A percentile compares a stretch with the other conserved stretches of the same genome.
These are phyloP conservation scores for Aspergillus thermomutatus DNA, from an alignment of 2,329 filamentous ascomycete species.

Conservation along the genomic window DNA sequence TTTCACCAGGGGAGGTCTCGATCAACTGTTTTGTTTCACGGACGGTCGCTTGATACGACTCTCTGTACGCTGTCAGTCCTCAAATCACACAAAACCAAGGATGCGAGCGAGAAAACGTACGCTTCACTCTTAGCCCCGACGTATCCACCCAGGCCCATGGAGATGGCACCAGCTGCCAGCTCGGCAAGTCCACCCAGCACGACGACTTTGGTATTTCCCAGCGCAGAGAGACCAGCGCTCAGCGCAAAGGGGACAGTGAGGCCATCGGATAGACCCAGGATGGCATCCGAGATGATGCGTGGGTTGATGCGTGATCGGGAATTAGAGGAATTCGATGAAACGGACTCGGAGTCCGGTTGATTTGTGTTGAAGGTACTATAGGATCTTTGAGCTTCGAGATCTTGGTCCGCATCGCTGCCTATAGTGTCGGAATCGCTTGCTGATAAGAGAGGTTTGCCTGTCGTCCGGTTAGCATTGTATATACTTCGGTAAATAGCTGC, in stretches of 20 bases:
- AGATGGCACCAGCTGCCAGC: slow-evolving; percentile 70
- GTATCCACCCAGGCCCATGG: slow-evolving; percentile 75
- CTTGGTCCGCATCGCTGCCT: slow-evolving; percentile 21
- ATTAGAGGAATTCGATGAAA: slow-evolving; percentile 19
- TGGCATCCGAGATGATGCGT: slow-evolving; percentile 56
- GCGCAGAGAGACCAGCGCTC: slow-evolving; percentile 63
- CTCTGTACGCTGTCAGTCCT: slow-evolving; percentile 21
- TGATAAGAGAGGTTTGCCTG: slow-evolving; percentile 33
- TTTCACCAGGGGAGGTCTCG: slow-evolving; percentile 34
- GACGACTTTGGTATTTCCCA: slow-evolving; percentile 64
- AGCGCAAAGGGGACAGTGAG: slow-evolving; percentile 77
- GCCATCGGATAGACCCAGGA: slow-evolving; percentile 73
- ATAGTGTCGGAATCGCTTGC: slow-evolving; percentile 22
- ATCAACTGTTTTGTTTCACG: slow-evolving; percentile 43
- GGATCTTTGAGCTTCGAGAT: slow-evolving; percentile 34
- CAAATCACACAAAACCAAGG: not conserved
- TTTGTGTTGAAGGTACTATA: slow-evolving; percentile 33
- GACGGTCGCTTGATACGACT: slow-evolving; percentile 46
- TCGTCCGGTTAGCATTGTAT: not conserved
- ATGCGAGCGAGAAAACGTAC: slow-evolving; percentile 28
- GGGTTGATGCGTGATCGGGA: slow-evolving; percentile 37
- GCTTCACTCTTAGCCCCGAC: slow-evolving; percentile 56
- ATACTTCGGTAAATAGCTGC: slow-evolving; percentile 9
- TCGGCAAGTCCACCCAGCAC: slow-evolving; percentile 74
- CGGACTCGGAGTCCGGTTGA: slow-evolving; percentile 21